Conservation (phyloP, 352 stramenopile species). For the Phytophthora pseudosyringae region DNA sequence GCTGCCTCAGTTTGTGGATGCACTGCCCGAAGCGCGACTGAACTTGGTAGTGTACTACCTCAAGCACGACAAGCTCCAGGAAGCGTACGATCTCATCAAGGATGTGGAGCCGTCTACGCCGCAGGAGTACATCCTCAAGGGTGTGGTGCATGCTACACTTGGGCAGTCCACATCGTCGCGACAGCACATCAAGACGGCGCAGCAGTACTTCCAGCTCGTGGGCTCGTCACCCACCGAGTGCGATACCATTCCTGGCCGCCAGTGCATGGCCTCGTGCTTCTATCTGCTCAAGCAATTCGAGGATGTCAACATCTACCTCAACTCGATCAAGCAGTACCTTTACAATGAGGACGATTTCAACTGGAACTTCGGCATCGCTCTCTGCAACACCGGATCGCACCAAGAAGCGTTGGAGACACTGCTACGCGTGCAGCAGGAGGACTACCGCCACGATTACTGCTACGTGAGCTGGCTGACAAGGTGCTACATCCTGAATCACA, state of each 20-base stretch:
- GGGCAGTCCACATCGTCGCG: conserved; percentile 88
- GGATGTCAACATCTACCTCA: conserved; percentile 97
- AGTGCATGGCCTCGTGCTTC: conserved; percentile 98
- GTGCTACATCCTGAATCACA: conserved; percentile 96
- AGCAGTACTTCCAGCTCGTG: conserved; percentile 95
- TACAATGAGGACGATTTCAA: conserved; percentile 99
- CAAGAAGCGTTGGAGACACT: conserved; percentile 95
- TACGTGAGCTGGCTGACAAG: conserved; percentile 92
- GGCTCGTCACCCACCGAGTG: conserved; percentile 94
- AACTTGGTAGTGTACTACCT: conserved; percentile 96
- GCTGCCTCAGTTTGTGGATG: conserved; percentile 92
- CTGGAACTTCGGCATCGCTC: conserved; percentile 96
- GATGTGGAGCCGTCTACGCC: conserved; percentile 94
- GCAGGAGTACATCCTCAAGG: conserved; percentile 93
- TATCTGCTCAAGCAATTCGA: conserved; percentile 97
- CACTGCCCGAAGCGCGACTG: conserved; percentile 93
- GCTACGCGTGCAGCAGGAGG: conserved; percentile 90
- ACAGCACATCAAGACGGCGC: conserved; percentile 94
- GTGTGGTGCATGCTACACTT: conserved; percentile 92
- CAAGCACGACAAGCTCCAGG: conserved; percentile 92
- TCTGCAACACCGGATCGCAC: conserved; percentile 93
- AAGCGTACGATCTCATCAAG: conserved; percentile 95
- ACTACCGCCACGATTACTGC: conserved; percentile 94
- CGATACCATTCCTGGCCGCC: conserved; percentile 96
- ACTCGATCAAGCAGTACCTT: conserved; percentile 95